phyloP scores from a whole-genome alignment of 768 basidiomycete species.

The Aureoboletus auriporus region DNA sequence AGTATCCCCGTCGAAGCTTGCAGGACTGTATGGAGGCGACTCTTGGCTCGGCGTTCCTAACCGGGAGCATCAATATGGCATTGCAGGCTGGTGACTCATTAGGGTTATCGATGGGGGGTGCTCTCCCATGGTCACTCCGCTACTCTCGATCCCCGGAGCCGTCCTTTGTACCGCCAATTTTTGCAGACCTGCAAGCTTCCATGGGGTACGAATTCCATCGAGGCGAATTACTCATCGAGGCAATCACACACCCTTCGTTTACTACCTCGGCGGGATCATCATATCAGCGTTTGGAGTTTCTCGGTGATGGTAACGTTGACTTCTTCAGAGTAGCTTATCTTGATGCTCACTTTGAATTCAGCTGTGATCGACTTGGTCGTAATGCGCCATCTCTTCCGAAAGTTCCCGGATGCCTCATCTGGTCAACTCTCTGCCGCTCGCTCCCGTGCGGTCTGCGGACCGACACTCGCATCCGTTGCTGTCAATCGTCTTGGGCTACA shows the following conservation, averaged over 20 bases:
- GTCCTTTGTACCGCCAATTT: conserved; percentile 42
- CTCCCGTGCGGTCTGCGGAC: conserved; percentile 67
- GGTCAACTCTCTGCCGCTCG: conserved; percentile 72
- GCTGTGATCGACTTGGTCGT: conserved; percentile 72
- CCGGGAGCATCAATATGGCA: conserved; percentile 69
- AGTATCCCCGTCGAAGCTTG: conserved; percentile 63
- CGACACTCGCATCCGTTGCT: conserved; percentile 66
- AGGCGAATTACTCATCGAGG: conserved; percentile 65
- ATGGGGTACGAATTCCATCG: conserved; percentile 70
- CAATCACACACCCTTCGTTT: conserved; percentile 85
- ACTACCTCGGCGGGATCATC: conserved; percentile 49
- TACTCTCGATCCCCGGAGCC: conserved; percentile 35
- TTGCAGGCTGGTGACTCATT: conserved; percentile 61
- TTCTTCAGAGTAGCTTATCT: neutral
- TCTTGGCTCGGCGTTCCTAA: conserved; percentile 70
- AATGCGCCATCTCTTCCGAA: conserved; percentile 63
- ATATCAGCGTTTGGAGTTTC: conserved; percentile 85
- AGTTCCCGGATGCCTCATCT: conserved; percentile 69
- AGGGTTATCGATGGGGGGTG: conserved; percentile 70
- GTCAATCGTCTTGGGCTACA: conserved; percentile 66
- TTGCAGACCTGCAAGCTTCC: conserved; percentile 51
- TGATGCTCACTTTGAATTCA: conserved; percentile 25
- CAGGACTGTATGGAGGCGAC: conserved; percentile 89
- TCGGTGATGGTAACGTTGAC: conserved; percentile 75
- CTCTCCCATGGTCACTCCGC: conserved; percentile 62